These are phyloP conservation scores for Xylaria flabelliformis DNA, from an alignment of 495 filamentous ascomycete genomes.

Conservation along the genomic window DNA sequence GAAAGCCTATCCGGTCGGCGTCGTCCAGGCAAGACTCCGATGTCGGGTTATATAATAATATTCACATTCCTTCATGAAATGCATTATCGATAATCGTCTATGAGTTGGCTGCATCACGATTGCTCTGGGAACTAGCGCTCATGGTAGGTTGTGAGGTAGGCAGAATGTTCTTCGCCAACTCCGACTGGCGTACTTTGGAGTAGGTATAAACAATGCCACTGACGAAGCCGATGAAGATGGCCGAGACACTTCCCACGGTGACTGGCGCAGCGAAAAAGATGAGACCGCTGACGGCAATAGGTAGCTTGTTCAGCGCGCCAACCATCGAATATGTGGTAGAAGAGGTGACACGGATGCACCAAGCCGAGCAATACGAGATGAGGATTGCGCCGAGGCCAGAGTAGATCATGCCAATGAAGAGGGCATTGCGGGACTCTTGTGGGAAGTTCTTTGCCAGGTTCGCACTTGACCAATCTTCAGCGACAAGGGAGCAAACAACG, in stretches of 20 bases:
- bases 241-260: slow-evolving; percentile 89
- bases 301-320: slow-evolving; percentile 96
- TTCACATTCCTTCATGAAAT: slow-evolving; percentile 6
- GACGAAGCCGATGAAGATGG: slow-evolving; percentile 87
- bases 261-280: slow-evolving; percentile 95
- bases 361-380: slow-evolving; percentile 98
- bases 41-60: slow-evolving; percentile 21
- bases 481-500: slow-evolving; percentile 76
- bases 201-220: slow-evolving; percentile 92
- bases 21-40: slow-evolving; percentile 29
- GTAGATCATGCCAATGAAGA: slow-evolving; percentile 88
- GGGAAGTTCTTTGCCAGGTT: slow-evolving; percentile 94
- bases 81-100: slow-evolving; percentile 30
- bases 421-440: slow-evolving; percentile 69
- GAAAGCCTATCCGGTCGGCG: slow-evolving; percentile 14
- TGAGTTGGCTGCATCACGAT: slow-evolving; percentile 73
- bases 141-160: slow-evolving; percentile 74
- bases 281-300: slow-evolving; percentile 87
- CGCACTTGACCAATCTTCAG: slow-evolving; percentile 88
- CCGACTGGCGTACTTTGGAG: slow-evolving; percentile 84
- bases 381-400: slow-evolving; percentile 94
- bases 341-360: slow-evolving; percentile 96
- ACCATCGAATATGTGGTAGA: slow-evolving; percentile 99
- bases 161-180: slow-evolving; percentile 65
- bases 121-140: slow-evolving; percentile 92